Percentiles rank a stretch among this genome's conserved stretches.
phyloP scores from a whole-genome alignment of 352 stramenopile species.

The Aphanomyces astaci region DNA sequence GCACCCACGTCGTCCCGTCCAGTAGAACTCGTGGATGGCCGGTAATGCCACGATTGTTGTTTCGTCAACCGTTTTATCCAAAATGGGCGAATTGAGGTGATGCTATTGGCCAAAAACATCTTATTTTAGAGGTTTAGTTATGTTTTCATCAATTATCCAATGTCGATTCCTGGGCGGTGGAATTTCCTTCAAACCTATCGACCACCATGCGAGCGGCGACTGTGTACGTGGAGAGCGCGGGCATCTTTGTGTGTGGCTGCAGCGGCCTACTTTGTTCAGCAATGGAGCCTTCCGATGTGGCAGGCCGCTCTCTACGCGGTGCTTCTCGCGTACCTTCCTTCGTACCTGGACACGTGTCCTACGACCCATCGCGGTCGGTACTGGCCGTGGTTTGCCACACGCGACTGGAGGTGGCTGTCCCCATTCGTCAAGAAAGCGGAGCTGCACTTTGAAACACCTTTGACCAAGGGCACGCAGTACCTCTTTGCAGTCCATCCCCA shows the following conservation, averaged over 20 bases:
- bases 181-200: too few relatives aligned
- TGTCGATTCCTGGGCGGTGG: too few relatives aligned
- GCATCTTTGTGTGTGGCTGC: conserved; percentile 16
- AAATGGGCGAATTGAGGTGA: too few relatives aligned
- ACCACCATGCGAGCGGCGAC: neutral
- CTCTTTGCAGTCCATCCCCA: conserved; percentile 77
- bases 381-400: conserved; percentile 23
- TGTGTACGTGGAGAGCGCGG: neutral
- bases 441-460: conserved; percentile 58
- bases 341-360: conserved; percentile 3
- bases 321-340: conserved; percentile 5
- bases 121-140: too few relatives aligned
- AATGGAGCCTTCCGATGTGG: neutral
- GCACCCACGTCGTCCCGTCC: too few relatives aligned
- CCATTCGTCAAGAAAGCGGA: conserved; percentile 33
- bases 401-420: conserved; percentile 33
- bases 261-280: neutral
- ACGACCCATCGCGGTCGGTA: neutral
- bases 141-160: too few relatives aligned
- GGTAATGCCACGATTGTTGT: too few relatives aligned
- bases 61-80: too few relatives aligned
- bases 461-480: conserved; percentile 57
- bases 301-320: neutral
- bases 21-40: too few relatives aligned
- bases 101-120: too few relatives aligned